phyloP scores from a whole-genome alignment of 225 moss, liverwort and hornwort species.

The Antitrichia curtipendula region DNA sequence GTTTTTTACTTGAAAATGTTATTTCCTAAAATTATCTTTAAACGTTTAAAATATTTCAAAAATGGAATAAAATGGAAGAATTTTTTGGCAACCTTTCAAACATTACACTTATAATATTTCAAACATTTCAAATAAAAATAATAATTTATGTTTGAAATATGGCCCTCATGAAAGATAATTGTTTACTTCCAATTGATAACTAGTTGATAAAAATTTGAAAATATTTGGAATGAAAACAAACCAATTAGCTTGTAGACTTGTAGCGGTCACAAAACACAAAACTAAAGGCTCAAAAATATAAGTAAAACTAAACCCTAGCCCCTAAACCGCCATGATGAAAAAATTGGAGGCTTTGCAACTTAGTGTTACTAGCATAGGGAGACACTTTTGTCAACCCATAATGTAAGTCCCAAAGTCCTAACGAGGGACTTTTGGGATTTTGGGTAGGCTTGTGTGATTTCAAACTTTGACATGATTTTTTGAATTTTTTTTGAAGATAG shows the following conservation, averaged over 20 bases:
- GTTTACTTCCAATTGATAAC: no score
- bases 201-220: not conserved
- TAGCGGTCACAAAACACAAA: not conserved
- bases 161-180: rapidly evolving
- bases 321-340: not conserved
- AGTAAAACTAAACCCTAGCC: no score
- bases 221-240: not conserved
- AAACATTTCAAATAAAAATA: not conserved
- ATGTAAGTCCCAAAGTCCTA: no score
- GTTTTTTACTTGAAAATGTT: not conserved
- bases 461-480: no score
- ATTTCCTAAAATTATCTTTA: not conserved
- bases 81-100: not conserved
- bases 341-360: not conserved
- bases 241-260: rapidly evolving
- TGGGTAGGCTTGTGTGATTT: no score
- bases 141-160: no score
- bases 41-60: not conserved
- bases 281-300: not conserved
- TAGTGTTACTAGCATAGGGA: not conserved
- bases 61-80: not conserved
- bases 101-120: not conserved
- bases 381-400: not conserved
- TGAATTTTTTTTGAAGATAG: no score
- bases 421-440: no score